Conservation (phyloP, 78 protist species). For the Dictyostelium purpureum region DNA sequence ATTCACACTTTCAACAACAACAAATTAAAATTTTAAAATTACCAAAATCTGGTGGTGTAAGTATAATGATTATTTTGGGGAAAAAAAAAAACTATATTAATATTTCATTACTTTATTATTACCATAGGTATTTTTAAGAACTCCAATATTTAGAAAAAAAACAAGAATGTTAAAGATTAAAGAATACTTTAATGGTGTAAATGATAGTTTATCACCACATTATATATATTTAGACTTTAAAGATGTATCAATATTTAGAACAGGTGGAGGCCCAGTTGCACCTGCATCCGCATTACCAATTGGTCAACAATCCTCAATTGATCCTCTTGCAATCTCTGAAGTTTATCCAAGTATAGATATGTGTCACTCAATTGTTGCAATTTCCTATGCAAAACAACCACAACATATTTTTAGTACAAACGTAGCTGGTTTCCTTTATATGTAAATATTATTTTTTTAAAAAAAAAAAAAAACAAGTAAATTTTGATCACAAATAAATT, state of each 20-base stretch:
- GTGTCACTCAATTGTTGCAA: constrained; percentile 44
- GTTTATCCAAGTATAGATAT: constrained; percentile 59
- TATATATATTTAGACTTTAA: constrained; percentile 31
- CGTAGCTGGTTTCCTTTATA: constrained; percentile 83
- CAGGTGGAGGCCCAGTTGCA: constrained; percentile 76
- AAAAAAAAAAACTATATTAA: neutral
- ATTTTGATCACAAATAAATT: neutral
- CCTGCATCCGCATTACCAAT: constrained; percentile 53
- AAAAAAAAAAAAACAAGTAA: neutral
- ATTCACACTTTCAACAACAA: neutral
- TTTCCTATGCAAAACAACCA: constrained; percentile 56
- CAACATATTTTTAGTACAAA: constrained; percentile 23
- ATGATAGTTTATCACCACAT: constrained; percentile 68
- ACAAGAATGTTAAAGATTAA: constrained; percentile 53
- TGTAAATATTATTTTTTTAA: constrained; percentile 8
- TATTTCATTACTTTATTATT: neutral
- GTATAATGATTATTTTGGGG: neutral
- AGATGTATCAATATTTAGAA: constrained; percentile 55
- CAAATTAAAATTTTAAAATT: constrained; percentile 34
- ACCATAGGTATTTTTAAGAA: constrained; percentile 38
- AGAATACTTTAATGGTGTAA: constrained; percentile 81
- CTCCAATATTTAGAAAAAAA: constrained; percentile 39
- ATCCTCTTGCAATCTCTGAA: constrained; percentile 32
- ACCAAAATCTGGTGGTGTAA: constrained; percentile 82
- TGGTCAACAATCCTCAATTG: constrained; percentile 8